Percentiles rank a stretch among this genome's conserved stretches.
Conservation (phyloP, 495 filamentous ascomycete species). For the Podospora anserina region DNA sequence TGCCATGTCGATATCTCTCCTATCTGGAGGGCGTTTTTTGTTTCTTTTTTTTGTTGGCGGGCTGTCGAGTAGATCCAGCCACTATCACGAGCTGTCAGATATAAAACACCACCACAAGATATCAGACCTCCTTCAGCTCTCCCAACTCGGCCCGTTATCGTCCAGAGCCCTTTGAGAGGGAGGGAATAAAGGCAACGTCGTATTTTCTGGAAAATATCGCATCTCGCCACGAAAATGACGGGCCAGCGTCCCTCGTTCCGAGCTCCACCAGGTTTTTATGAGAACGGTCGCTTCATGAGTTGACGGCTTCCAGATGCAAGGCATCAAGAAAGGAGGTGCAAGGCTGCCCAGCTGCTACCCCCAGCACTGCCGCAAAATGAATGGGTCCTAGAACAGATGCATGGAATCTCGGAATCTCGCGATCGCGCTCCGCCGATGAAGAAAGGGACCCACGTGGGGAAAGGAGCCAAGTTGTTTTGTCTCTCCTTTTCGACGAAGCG, state of each 20-base stretch:
- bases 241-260: slow-evolving; percentile 18
- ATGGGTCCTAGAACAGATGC: not conserved
- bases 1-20: not conserved
- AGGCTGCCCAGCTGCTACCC: slow-evolving; percentile 7
- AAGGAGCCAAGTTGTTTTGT: slow-evolving; percentile 5
- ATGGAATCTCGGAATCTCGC: slow-evolving; percentile 2
- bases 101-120: not conserved
- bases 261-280: slow-evolving; percentile 20
- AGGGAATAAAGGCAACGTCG: slow-evolving; percentile 1
- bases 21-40: not conserved
- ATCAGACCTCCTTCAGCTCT: not conserved
- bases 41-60: not conserved
- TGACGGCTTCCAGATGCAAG: slow-evolving; percentile 5
- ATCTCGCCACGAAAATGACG: slow-evolving; percentile 8
- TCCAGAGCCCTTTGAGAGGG: not conserved
- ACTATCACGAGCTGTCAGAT: not conserved
- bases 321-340: slow-evolving; percentile 3
- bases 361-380: not conserved
- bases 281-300: not conserved
- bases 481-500: not conserved
- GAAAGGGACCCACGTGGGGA: slow-evolving; percentile 18
- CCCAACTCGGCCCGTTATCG: slow-evolving; percentile 12
- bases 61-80: not conserved
- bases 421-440: slow-evolving; percentile 4
- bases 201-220: slow-evolving; percentile 19